Base-by-base conservation (phyloP, 169 alveolate species). In the Plasmodium blacklocki region DNA sequence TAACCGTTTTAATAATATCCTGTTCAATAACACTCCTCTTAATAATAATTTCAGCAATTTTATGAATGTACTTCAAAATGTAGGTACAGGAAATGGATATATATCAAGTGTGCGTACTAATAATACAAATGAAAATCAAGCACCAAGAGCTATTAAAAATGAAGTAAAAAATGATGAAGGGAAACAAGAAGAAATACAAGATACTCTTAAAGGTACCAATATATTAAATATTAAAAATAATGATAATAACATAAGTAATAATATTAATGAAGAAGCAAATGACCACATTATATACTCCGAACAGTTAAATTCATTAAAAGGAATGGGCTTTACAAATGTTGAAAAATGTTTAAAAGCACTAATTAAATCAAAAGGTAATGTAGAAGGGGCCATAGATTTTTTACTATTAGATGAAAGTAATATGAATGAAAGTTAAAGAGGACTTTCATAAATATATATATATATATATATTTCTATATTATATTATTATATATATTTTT, bases 241-340 rank as follows among this genome's bases (percentile, higher is more conserved):
- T 19, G 54, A 70, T 23, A 70, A 18, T n/a, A 74, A 88, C 26
- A 63, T 49, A 19, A 50, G 54, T 3, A 59, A 59, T 64, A 60
- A 78, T 58, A 64, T 21, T 45, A 60, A 50, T 43, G 73, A 18
- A 18, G 80, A 52, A 56, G n/a, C 18, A 56, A 56, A 78, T 60
- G n/a, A 49, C 8, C 45, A 23, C 47, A 72, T n/a, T 26, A 12
- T 73, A 43, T 78, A 78, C 60, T 54, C 54, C 11, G 89, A 92
- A 50, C 95, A 95, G 86, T 73, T 94, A 43, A 94, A 90, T 76
- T 91, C 93, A 45, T 94, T 95, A 75, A 90, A 87, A 19, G 94
- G 68, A 45, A 95, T 95, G 97, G 97, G 97, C 3, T 70, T 95
- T 52, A 92, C 95, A 19, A 97, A 95, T 73, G 91, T 93, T 0